Base-by-base conservation (phyloP, 495 filamentous ascomycete species). In the Podospora tetraspora region DNA sequence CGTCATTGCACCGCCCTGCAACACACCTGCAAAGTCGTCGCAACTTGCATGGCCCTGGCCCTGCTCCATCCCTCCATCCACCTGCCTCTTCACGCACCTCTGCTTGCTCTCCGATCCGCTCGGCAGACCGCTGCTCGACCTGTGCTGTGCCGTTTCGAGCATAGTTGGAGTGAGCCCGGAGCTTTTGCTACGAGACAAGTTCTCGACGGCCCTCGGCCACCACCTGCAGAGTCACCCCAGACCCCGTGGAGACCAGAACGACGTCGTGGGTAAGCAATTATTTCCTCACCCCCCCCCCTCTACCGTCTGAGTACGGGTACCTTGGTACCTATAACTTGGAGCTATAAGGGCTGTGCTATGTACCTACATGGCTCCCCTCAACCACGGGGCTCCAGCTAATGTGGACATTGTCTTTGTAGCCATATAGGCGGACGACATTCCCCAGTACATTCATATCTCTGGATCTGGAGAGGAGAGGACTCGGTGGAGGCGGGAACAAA, bases 111-210 rank as follows among this genome's bases (percentile, higher is more conserved):
- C 60, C 5, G 23, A 27, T 21, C 60, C 60, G 27, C 23, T 23
- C 58, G 58, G 23, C 27, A 62, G 61, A 62, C 29, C 37, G 57
- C 57, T 57, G 57, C 59, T 56, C 61, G 16, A 25, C 56, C 67
- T 57, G 23, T 59, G 56, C 37, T 66, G 63, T 37, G 67, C 61
- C 64, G 64, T 19, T 57, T 62, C 60, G 30, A 57, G 60, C 32
- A 21, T 62, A 61, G 64, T 23, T 32, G 32, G 27, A 24, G 27
- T 56, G 64, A 27, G 27, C 22, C 71, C 71, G 71, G 71, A 72
- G 71, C 71, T 68, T 72, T 72, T 72, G 62, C 58, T 66, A 68
- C 68, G 71, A 8, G 13, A 52, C 43, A 52, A 52, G 43, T 52
- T n/a, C 6, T 52, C 32, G 43, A n/a, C 16, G 19, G 16, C 43